phyloP scores from a whole-genome alignment of 805 yeast species.

The Hanseniaspora occidentalis region DNA sequence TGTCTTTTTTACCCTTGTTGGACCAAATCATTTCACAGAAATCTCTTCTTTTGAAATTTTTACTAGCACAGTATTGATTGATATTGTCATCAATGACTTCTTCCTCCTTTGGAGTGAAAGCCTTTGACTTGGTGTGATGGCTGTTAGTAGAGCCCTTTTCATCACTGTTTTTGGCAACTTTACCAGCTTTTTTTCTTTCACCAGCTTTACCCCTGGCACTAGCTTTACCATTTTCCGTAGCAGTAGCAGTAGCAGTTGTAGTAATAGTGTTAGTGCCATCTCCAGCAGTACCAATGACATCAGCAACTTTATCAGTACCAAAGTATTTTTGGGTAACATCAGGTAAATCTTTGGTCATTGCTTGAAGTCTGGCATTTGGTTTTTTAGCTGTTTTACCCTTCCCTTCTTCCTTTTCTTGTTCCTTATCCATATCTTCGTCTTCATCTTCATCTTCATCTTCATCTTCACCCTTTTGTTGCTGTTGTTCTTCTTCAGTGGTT shows the following conservation, averaged over 20 bases:
- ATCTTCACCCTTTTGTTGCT: background rate
- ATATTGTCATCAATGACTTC: constrained; percentile 64
- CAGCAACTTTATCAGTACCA: constrained; percentile 1
- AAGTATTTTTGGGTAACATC: no score
- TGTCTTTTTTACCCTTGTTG: constrained; percentile 71
- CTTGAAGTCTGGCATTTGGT: no score
- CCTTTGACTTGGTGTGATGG: constrained; percentile 10
- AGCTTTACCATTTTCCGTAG: background rate
- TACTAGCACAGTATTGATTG: constrained; percentile 50
- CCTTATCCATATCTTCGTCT: background rate
- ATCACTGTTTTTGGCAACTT: constrained; percentile 3
- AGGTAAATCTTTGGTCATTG: no score
- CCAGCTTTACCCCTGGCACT: constrained; percentile 3
- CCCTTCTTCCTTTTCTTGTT: background rate
- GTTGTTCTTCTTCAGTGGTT: constrained; percentile 17
- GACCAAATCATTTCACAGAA: constrained; percentile 84
- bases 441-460: background rate
- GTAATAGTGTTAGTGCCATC: background rate
- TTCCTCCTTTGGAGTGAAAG: constrained; percentile 38
- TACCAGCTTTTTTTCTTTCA: background rate
- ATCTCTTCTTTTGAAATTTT: constrained; percentile 50
- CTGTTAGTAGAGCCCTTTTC: constrained; percentile 33
- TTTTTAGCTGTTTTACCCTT: no score
- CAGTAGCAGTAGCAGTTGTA: background rate
- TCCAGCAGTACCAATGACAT: background rate